Evolutionary conservation across 2,329 filamentous ascomycete species (phyloP).

Genomic region (Neonectria coccinea): DNA sequence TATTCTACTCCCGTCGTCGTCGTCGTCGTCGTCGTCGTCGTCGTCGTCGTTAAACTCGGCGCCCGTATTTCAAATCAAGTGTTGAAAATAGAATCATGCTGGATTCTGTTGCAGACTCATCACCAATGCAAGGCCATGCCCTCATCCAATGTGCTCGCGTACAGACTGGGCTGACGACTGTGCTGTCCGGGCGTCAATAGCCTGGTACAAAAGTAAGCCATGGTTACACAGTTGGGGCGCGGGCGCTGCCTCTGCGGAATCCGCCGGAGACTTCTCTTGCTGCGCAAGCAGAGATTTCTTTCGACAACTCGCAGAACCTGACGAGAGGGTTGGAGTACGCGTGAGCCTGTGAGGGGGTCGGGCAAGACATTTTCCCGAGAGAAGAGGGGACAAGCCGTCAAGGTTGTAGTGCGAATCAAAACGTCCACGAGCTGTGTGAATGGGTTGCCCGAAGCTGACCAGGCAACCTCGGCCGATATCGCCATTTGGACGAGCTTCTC

Average conservation of each 20-base stretch:
- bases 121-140: background rate
- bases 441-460: constrained; percentile 6
- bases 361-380: constrained; percentile 8
- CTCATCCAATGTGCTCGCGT: background rate
- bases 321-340: constrained; percentile 10
- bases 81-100: no score
- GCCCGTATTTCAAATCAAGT: no score
- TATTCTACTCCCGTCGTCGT: background rate
- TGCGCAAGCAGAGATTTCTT: constrained; percentile 8
- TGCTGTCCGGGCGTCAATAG: constrained; percentile 20
- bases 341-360: constrained; percentile 3
- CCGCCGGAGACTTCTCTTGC: constrained; percentile 20
- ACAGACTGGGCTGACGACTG: background rate
- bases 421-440: background rate
- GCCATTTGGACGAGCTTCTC: background rate
- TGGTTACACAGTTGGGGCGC: constrained; percentile 31
- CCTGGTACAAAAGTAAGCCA: constrained; percentile 5
- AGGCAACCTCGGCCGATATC: background rate
- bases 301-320: constrained; percentile 9
- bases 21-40: background rate
- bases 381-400: constrained; percentile 12
- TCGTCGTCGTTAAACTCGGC: background rate
- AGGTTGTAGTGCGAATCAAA: constrained; percentile 2
- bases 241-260: constrained; percentile 23
- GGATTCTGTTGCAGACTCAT: background rate